Evolutionary conservation across 2,329 filamentous ascomycete species (phyloP).

Genomic region (Chaetomiaceae sp.): DNA sequence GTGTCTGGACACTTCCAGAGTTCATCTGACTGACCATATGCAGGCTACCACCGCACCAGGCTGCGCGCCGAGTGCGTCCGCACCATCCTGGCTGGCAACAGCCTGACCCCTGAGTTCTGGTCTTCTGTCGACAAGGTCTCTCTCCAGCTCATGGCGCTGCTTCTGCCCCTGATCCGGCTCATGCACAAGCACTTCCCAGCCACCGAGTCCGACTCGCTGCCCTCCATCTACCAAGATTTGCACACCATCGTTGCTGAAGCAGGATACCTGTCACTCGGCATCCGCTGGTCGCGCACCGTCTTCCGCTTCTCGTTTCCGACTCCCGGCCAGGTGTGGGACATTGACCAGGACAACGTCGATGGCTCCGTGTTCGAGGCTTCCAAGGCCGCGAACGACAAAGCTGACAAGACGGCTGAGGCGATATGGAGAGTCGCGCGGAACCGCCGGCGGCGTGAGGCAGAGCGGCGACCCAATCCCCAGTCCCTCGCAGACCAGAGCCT

Average conservation of each 20-base stretch:
- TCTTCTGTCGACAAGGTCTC: slow-evolving; percentile 34
- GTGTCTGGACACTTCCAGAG: neutral
- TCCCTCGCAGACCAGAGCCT: neutral
- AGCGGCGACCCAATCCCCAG: neutral
- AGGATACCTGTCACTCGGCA: slow-evolving; percentile 30
- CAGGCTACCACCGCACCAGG: slow-evolving; percentile 36
- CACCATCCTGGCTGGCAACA: slow-evolving; percentile 22
- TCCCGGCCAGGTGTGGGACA: slow-evolving; percentile 28
- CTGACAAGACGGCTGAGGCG: slow-evolving; percentile 12
- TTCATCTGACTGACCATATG: neutral
- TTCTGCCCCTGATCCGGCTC: slow-evolving; percentile 35
- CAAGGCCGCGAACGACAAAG: neutral
- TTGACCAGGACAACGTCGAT: slow-evolving; percentile 25
- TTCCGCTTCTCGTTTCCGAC: slow-evolving; percentile 30
- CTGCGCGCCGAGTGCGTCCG: slow-evolving; percentile 31
- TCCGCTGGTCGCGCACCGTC: slow-evolving; percentile 30
- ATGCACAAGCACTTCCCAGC: slow-evolving; percentile 23
- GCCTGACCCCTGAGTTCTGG: slow-evolving; percentile 36
- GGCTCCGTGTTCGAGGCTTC: slow-evolving; percentile 24
- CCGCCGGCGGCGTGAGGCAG: neutral
- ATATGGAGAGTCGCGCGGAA: slow-evolving; percentile 9
- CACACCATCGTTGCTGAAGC: slow-evolving; percentile 33
- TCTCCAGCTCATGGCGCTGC: slow-evolving; percentile 30
- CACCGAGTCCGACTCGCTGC: slow-evolving; percentile 17
- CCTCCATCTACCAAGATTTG: slow-evolving; percentile 31